phyloP scores from a whole-genome alignment of 768 basidiomycete genomes.

The Tulasnella sp. region DNA sequence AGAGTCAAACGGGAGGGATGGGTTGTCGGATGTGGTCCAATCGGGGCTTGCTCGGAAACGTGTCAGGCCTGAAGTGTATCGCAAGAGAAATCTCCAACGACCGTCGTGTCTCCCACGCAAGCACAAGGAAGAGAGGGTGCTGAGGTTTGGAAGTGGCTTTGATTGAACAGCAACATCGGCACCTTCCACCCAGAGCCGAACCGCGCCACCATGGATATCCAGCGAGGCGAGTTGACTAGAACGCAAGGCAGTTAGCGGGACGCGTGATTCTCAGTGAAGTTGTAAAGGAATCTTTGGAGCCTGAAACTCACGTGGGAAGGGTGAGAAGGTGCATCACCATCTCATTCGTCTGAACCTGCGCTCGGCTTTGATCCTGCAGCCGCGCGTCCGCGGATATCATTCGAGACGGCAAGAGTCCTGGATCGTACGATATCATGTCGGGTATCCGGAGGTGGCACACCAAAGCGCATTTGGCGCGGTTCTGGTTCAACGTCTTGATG shows the following conservation, averaged over 20 bases:
- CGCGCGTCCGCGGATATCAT: not conserved
- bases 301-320: not conserved
- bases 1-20: not conserved
- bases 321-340: not conserved
- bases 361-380: not conserved
- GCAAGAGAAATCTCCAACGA: conserved; percentile 9
- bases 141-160: conserved; percentile 7
- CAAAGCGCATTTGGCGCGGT: not conserved
- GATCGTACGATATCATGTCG: not conserved
- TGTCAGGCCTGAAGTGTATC: not conserved
- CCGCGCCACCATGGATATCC: not conserved
- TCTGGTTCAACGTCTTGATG: not conserved
- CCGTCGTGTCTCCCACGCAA: conserved; percentile 1
- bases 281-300: too few species aligned
- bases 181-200: not conserved
- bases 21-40: conserved; percentile 6
- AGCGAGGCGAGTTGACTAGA: conserved; percentile 1
- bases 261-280: too few species aligned
- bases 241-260: not conserved
- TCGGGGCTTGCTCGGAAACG: not conserved
- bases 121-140: not conserved
- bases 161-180: not conserved
- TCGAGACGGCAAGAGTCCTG: not conserved
- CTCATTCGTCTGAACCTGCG: not conserved
- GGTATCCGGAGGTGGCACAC: not conserved